Base-by-base conservation (phyloP, 768 basidiomycete species). In the Dictyophora rubrovolvata region DNA sequence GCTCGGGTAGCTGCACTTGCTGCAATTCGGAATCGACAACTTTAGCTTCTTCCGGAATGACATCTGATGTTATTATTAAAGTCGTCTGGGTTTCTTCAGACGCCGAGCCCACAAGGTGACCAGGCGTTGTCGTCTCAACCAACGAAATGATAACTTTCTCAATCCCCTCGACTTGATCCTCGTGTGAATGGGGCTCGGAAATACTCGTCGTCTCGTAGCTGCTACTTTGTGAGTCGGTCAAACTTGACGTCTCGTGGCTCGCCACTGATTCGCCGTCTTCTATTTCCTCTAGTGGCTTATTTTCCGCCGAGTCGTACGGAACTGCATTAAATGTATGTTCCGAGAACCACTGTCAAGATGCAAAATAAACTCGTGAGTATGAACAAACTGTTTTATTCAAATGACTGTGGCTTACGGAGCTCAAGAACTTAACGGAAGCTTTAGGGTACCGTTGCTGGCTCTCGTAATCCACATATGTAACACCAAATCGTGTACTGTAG, bases 391-490 rank as follows among this genome's bases (percentile, higher is more conserved):
- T 28, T 28, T 28, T 28, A 2, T 3, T 28, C 2, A 3, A 7
- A 28, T 28, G 7, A 28, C 7, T 28, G 28, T 28, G 49, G 60
- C 72, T 49, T 57, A 81, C 83, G 74, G 84, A 73, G 49, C 78
- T 65, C 14, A 85, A 66, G 70, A 83, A 82, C 60, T 74, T 75
- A 33, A 78, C 81, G 14, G 81, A 84, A 16, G 78, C 79, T 65
- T 87, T 86, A 16, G 84, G 83, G 65, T 77, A 79, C 18, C 85
- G 75, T 70, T 81, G 74, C 69, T 83, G 85, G 4, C 84, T 86
- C 57, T 77, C 71, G 69, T 83, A 86, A 71, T 87, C 81, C 54
- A 87, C 83, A 64, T 86, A 85, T 21, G 83, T 86, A 57, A 84
- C 75, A 57, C 85, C 85, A 65, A 87, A 87, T 5, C 85, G 81